Percentiles rank a stretch among this genome's conserved stretches.
Evolutionary conservation across 176 grass and related monocot genomes (phyloP).

Genomic region (Eleusine coracana): DNA sequence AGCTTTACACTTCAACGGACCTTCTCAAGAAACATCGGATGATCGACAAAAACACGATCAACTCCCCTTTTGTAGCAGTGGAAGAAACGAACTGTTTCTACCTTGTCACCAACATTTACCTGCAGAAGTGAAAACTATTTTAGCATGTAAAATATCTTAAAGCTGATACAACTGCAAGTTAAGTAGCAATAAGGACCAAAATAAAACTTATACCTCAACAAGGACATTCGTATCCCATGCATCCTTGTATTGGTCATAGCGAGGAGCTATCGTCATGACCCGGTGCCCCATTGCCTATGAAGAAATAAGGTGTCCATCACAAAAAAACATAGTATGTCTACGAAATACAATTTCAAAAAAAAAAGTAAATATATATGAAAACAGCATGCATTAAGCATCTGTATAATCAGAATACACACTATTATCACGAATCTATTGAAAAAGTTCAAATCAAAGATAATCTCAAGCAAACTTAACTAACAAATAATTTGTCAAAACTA

Average conservation of each 20-base stretch:
- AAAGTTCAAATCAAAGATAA: slow-evolving; percentile 20
- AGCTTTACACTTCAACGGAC: slow-evolving; percentile 15
- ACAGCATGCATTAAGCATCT: slow-evolving; percentile 10
- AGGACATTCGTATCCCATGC: slow-evolving; percentile 68
- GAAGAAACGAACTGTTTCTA: slow-evolving; percentile 64
- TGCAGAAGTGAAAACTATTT: slow-evolving; percentile 28
- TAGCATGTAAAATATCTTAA: slow-evolving; percentile 13
- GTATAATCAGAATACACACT: neutral
- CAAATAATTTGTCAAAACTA: slow-evolving; percentile 16
- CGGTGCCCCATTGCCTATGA: slow-evolving; percentile 69
- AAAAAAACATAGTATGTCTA: slow-evolving; percentile 21
- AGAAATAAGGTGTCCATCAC: slow-evolving; percentile 10
- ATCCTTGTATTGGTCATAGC: slow-evolving; percentile 78
- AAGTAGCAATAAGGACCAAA: neutral
- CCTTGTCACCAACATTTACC: slow-evolving; percentile 60
- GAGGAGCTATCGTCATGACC: slow-evolving; percentile 70
- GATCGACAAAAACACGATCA: slow-evolving; percentile 72
- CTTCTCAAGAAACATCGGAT: slow-evolving; percentile 76
- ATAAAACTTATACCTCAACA: slow-evolving; percentile 50
- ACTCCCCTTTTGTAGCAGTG: slow-evolving; percentile 80
- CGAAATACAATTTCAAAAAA: neutral
- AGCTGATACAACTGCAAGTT: slow-evolving; percentile 1
- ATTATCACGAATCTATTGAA: neutral
- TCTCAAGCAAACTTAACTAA: neutral
- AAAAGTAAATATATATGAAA: neutral